Conservation (phyloP, 495 filamentous ascomycete genomes). For the Lentithecium fluviatile region DNA sequence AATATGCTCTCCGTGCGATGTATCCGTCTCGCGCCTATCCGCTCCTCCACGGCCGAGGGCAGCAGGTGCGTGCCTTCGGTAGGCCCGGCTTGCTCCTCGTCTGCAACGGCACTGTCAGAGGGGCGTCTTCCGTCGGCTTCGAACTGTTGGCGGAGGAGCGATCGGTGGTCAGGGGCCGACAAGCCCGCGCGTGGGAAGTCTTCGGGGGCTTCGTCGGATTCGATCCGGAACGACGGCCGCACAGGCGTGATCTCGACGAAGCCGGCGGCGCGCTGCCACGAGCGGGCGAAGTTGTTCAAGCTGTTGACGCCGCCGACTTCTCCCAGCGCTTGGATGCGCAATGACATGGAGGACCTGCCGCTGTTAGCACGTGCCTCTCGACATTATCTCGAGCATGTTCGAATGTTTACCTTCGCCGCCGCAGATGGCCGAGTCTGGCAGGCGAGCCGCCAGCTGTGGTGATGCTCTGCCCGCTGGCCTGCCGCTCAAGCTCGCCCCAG, state of each 20-base stretch:
- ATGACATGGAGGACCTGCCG: slow-evolving; percentile 65
- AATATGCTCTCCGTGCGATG: slow-evolving; percentile 54
- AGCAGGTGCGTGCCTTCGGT: slow-evolving; percentile 28
- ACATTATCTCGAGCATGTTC: neutral
- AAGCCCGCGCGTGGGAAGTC: slow-evolving; percentile 34
- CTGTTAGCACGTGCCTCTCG: slow-evolving; percentile 12
- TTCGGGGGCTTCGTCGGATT: slow-evolving; percentile 51
- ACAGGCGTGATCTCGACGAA: slow-evolving; percentile 83
- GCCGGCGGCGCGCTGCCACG: slow-evolving; percentile 87
- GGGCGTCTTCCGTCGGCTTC: slow-evolving; percentile 36
- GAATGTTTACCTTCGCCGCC: slow-evolving; percentile 29
- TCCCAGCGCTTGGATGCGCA: slow-evolving; percentile 64
- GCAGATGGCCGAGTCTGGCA: slow-evolving; percentile 11
- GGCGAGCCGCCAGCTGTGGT: slow-evolving; percentile 15
- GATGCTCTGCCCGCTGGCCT: slow-evolving; percentile 12
- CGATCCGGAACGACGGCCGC: slow-evolving; percentile 62
- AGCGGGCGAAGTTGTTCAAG: slow-evolving; percentile 89
- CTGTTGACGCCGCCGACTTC: slow-evolving; percentile 90
- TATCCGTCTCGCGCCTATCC: slow-evolving; percentile 11
- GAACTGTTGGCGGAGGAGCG: slow-evolving; percentile 51
- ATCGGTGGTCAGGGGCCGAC: slow-evolving; percentile 42
- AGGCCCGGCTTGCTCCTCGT: slow-evolving; percentile 31
- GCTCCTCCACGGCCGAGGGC: slow-evolving; percentile 17
- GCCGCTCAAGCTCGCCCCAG: slow-evolving; percentile 38
- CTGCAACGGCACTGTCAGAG: slow-evolving; percentile 30